phyloP scores from a whole-genome alignment of 106 monocot genomes.

The Apostasia shenzhenica region DNA sequence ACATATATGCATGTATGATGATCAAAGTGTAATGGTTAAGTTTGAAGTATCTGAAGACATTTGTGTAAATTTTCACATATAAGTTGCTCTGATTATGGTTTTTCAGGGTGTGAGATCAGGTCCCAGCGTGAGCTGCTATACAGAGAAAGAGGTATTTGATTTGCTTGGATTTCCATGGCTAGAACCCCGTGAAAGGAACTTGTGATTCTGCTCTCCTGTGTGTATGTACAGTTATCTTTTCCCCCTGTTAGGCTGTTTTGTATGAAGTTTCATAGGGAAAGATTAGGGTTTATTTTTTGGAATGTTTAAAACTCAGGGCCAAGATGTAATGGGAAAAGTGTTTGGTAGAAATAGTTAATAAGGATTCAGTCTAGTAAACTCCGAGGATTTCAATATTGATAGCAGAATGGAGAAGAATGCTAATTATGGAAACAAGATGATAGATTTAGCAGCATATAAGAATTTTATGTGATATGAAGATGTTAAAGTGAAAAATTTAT shows the following conservation, averaged over 20 bases:
- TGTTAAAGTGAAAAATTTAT: too few species aligned
- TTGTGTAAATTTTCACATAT: not conserved
- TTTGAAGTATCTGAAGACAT: too few species aligned
- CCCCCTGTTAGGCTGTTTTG: not conserved
- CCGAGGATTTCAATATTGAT: too few species aligned
- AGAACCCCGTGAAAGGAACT: slow-evolving; percentile 91
- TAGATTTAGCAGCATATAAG: too few species aligned
- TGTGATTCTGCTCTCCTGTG: slow-evolving; percentile 22
- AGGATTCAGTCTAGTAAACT: too few species aligned
- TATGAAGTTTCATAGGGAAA: not conserved
- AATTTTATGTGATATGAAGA: too few species aligned
- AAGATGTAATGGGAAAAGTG: too few species aligned
- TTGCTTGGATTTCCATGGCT: slow-evolving; percentile 92
- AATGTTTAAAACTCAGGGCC: too few species aligned
- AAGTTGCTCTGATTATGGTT: not conserved
- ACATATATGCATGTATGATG: not conserved
- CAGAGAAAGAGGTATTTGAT: slow-evolving; percentile 89
- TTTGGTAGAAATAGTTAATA: too few species aligned
- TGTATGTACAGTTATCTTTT: not conserved
- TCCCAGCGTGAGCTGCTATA: slow-evolving; percentile 41
- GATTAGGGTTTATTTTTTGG: too few species aligned
- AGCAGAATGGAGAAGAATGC: too few species aligned
- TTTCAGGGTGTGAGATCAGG: slow-evolving; percentile 58
- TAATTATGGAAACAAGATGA: too few species aligned
- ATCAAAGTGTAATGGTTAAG: not conserved